Base-by-base conservation (phyloP, 305 asterid species). In the Solanum hybrid region DNA sequence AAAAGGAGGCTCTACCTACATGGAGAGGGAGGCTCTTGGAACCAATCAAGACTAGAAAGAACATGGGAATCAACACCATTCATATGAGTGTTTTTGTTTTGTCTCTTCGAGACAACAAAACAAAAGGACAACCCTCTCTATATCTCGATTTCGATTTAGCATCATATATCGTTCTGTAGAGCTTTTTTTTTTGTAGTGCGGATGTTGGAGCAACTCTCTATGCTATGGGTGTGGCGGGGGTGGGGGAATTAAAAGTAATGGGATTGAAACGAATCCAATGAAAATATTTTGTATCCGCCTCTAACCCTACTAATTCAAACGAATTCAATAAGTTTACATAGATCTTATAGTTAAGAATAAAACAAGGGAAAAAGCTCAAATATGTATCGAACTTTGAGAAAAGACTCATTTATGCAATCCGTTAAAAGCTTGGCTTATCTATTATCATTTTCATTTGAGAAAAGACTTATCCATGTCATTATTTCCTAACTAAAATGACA, bases 321-420 rank as follows among this genome's bases (percentile, higher is more conserved):
- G 5, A 60, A 60, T 8, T 60, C 0, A 60, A 60, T 60, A 6
- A 56, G 69, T 56, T 56, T 1, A 17, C 0, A 17, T 0, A 56
- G 10, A 56, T 56, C 69, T 56, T 7, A 56, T 56, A 56, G 0
- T 56, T 51, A 0, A 0, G 69, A 56, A 20, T 56, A 17, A 56
- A 56, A 16, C 4, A 51, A 16, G 60, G 60, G 1, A 5, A 5
- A 46, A 46, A 46, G 1, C 7, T 46, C 20, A 46, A 46, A 46
- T 46, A 46, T 46, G 22, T 0, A 46, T 14, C 7, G 60, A 14
- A 51, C 1, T 6, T 51, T 51, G 66, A 51, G n/a, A 2, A 16
- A 16, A 51, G 4, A 0, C 9, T 5, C n/a, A 16, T 16, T 51
- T 16, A 51, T 51, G 66, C 0, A 0, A 6, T 51, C 10, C 0